phyloP scores from a whole-genome alignment of 2,329 filamentous ascomycete genomes.

The Ilyonectria mors-panacis region DNA sequence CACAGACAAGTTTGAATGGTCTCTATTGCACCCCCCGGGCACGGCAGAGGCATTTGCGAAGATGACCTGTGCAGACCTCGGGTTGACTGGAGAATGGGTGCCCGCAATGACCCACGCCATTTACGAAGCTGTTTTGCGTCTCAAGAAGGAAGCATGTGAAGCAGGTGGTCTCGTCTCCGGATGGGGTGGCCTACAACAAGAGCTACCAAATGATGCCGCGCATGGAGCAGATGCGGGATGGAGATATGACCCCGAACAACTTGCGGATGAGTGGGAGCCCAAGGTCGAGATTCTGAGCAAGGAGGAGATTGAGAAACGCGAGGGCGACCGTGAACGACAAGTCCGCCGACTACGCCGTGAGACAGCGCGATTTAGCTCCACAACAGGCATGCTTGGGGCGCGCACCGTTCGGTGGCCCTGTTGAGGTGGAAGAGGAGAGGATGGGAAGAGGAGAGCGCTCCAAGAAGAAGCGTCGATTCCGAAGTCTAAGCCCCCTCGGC shows the following conservation, averaged over 20 bases:
- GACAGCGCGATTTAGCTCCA: conserved; percentile 92
- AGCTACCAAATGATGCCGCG: conserved; percentile 91
- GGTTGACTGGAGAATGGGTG: conserved; percentile 92
- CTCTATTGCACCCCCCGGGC: conserved; percentile 89
- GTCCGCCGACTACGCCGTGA: conserved; percentile 89
- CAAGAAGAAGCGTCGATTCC: conserved; percentile 95
- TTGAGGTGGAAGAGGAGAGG: conserved; percentile 78
- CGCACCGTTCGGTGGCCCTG: conserved; percentile 73
- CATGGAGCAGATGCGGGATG: conserved; percentile 89
- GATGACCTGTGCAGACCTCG: conserved; percentile 92
- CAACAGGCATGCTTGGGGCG: conserved; percentile 84
- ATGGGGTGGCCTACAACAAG: conserved; percentile 70
- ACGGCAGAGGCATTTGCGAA: conserved; percentile 94
- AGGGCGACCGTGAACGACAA: conserved; percentile 93
- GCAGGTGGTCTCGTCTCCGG: conserved; percentile 88
- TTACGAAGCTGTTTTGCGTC: conserved; percentile 90
- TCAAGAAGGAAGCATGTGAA: conserved; percentile 98
- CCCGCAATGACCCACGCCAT: conserved; percentile 96
- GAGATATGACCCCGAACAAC: conserved; percentile 93
- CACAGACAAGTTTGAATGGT: conserved; percentile 99
- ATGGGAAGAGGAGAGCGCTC: conserved; percentile 94
- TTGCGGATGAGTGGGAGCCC: conserved; percentile 88
- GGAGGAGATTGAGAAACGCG: conserved; percentile 97
- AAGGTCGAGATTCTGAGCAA: conserved; percentile 87
- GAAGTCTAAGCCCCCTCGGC: conserved; percentile 87